A percentile compares a stretch with the other conserved stretches of the same genome.
phyloP scores from a whole-genome alignment of 495 filamentous ascomycete species.

The Daldinia decipiens region DNA sequence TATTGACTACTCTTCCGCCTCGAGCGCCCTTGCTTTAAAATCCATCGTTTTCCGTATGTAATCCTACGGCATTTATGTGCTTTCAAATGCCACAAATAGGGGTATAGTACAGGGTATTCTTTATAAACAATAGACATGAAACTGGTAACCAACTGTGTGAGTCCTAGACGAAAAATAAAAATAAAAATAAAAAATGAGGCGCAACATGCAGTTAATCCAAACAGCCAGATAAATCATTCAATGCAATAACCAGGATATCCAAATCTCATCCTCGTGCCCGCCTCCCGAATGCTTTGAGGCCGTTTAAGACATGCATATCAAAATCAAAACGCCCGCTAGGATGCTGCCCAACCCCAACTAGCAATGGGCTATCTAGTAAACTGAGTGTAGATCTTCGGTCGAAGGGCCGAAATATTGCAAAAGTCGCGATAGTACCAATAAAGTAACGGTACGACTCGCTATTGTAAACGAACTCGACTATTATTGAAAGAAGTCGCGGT shows the following conservation, averaged over 20 bases:
- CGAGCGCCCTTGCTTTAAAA: slow-evolving; percentile 5
- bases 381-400: slow-evolving; percentile 9
- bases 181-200: not conserved
- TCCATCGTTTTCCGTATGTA: slow-evolving; percentile 15
- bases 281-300: slow-evolving; percentile 33
- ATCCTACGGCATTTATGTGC: slow-evolving; percentile 21
- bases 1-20: slow-evolving; percentile 12
- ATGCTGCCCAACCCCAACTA: slow-evolving; percentile 26
- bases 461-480: not conserved
- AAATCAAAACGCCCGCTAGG: slow-evolving; percentile 38
- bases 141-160: slow-evolving; percentile 23
- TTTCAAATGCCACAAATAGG: slow-evolving; percentile 19
- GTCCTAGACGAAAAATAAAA: slow-evolving; percentile 12
- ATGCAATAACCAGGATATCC: slow-evolving; percentile 40
- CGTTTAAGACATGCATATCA: slow-evolving; percentile 24
- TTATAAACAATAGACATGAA: slow-evolving; percentile 40
- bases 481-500: not conserved
- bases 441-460: slow-evolving; percentile 9
- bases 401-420: slow-evolving; percentile 11
- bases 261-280: slow-evolving; percentile 23
- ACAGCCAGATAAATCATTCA: slow-evolving; percentile 27
- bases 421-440: slow-evolving; percentile 3
- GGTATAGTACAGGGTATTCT: slow-evolving; percentile 45
- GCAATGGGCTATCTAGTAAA: slow-evolving; percentile 7
- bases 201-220: slow-evolving; percentile 28